These are phyloP conservation scores for Cicer cuneatum DNA, from an alignment of 306 rosid genomes.

Conservation along the genomic window DNA sequence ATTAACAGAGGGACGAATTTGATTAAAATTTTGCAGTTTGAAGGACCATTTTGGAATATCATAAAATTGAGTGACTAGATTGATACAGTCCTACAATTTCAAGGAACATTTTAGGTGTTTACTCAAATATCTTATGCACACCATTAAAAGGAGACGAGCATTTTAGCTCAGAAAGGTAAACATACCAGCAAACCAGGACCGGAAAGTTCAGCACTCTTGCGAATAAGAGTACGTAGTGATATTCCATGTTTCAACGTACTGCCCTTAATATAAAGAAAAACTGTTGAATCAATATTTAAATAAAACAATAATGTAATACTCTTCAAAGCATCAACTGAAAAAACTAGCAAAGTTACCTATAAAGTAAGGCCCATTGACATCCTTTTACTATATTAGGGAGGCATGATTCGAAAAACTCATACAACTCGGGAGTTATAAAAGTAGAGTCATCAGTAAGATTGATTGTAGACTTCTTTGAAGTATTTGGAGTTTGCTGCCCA, in stretches of 20 bases:
- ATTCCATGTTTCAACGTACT: constrained; percentile 93
- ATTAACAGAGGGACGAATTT: too few species aligned
- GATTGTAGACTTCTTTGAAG: constrained; percentile 53
- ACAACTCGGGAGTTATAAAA: constrained; percentile 73
- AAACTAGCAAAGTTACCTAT: constrained; percentile 71
- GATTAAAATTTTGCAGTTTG: too few species aligned
- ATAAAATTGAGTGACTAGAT: too few species aligned
- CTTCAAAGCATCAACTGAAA: constrained; percentile 26
- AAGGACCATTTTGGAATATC: too few species aligned
- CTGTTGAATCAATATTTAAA: constrained; percentile 56
- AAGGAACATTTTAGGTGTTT: too few species aligned
- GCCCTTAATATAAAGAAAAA: constrained; percentile 90
- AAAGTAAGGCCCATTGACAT: constrained; percentile 83
- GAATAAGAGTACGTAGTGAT: constrained; percentile 96
- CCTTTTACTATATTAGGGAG: constrained; percentile 97
- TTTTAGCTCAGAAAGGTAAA: constrained; percentile 26
- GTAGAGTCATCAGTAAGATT: constrained; percentile 71
- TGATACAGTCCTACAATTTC: too few species aligned
- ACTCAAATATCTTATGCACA: not conserved
- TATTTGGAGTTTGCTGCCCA: constrained; percentile 52
- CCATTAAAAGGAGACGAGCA: constrained; percentile 12
- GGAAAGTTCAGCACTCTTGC: constrained; percentile 79
- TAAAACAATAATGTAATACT: constrained; percentile 19
- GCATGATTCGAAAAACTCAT: constrained; percentile 75
- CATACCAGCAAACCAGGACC: constrained; percentile 94